These are phyloP conservation scores for Trifolium subterraneum DNA, from an alignment of 306 rosid species.

Conservation along the genomic window DNA sequence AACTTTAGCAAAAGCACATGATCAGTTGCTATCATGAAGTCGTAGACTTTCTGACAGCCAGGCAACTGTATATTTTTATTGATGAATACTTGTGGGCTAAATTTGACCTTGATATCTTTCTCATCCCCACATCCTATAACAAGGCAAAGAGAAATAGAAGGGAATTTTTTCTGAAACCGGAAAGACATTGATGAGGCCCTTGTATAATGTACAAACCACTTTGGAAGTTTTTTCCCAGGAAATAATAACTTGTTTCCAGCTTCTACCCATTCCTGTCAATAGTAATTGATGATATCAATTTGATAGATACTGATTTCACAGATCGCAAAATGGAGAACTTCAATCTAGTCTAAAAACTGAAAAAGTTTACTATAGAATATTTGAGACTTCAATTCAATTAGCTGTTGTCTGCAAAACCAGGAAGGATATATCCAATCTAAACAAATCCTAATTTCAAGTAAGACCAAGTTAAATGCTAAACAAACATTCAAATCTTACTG, in stretches of 20 bases:
- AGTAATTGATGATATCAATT: not conserved
- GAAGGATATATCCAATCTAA: not conserved
- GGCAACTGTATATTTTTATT: not conserved
- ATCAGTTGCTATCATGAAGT: constrained; percentile 6
- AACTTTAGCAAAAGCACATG: constrained; percentile 5
- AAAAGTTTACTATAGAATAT: not conserved
- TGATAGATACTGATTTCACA: not conserved
- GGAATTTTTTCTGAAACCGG: constrained; percentile 35
- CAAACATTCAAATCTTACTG: not conserved
- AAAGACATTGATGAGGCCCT: constrained; percentile 18
- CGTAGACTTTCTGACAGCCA: not conserved
- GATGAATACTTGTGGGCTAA: constrained; percentile 3
- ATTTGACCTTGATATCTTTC: not conserved
- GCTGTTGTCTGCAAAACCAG: not conserved
- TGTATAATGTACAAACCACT: constrained; percentile 1
- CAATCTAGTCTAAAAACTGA: not conserved
- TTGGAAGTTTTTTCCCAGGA: constrained; percentile 26
- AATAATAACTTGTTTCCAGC: not conserved
- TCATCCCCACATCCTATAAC: not conserved
- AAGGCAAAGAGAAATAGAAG: not conserved
- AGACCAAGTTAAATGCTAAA: not conserved
- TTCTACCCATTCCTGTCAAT: constrained; percentile 6
- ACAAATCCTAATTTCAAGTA: not conserved
- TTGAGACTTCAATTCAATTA: not conserved
- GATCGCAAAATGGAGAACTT: not conserved